Evolutionary conservation across 1,284 basidiomycete genomes (phyloP).

Genomic region (Peniophora sp.): DNA sequence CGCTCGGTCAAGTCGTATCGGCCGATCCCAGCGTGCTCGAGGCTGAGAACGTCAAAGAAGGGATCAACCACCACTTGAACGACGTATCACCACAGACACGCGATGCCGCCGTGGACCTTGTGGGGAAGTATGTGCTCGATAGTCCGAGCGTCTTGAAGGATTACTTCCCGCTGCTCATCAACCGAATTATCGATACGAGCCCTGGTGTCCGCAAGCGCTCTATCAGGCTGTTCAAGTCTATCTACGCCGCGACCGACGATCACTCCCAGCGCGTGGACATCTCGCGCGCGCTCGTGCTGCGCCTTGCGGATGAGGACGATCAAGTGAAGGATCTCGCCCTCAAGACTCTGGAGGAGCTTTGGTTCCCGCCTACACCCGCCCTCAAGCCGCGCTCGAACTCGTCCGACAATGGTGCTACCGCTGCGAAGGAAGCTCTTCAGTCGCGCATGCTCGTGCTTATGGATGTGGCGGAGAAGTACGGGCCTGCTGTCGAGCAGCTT

Average conservation of each 20-base stretch:
- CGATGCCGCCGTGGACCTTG: slow-evolving; percentile 91
- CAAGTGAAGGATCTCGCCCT: slow-evolving; percentile 86
- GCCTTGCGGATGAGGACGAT: slow-evolving; percentile 90
- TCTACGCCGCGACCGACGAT: slow-evolving; percentile 64
- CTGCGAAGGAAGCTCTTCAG: too few relatives aligned
- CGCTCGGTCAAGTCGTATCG: slow-evolving; percentile 78
- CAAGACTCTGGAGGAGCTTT: slow-evolving; percentile 83
- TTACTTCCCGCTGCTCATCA: slow-evolving; percentile 82
- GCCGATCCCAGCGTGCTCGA: slow-evolving; percentile 80
- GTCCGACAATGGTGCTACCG: slow-evolving; percentile 29
- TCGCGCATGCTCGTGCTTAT: slow-evolving; percentile 49
- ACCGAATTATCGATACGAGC: slow-evolving; percentile 68
- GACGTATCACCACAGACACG: slow-evolving; percentile 91
- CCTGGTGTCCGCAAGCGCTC: slow-evolving; percentile 91
- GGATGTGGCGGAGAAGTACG: slow-evolving; percentile 72
- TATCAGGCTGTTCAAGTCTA: slow-evolving; percentile 84
- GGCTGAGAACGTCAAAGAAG: slow-evolving; percentile 68
- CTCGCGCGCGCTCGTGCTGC: slow-evolving; percentile 73
- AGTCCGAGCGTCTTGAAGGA: slow-evolving; percentile 76
- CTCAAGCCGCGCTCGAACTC: slow-evolving; percentile 26
- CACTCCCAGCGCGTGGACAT: slow-evolving; percentile 68
- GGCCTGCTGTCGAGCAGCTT: slow-evolving; percentile 79
- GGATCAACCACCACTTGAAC: slow-evolving; percentile 83
- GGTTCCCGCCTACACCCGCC: slow-evolving; percentile 49
- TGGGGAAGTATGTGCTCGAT: slow-evolving; percentile 91